These are phyloP conservation scores for Cyclotella choctawhatcheeana DNA, from an alignment of 108 stramenopile species.

Conservation along the genomic window DNA sequence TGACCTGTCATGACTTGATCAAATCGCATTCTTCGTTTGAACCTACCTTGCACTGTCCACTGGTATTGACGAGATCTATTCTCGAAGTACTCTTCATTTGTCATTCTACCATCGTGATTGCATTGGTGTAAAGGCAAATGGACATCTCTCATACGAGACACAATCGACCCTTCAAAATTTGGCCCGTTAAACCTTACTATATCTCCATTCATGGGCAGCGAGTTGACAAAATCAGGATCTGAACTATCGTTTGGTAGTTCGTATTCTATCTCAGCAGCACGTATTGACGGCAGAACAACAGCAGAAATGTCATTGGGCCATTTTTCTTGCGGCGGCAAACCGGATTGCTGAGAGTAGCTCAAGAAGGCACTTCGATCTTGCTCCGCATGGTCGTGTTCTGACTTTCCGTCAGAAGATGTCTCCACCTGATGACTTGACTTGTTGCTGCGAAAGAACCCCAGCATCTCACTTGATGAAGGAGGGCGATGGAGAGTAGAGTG, in stretches of 20 bases:
- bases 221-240: neutral
- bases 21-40: slow-evolving; percentile 38
- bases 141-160: slow-evolving; percentile 45
- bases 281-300: slow-evolving; percentile 25
- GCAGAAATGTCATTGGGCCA: slow-evolving; percentile 26
- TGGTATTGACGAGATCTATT: slow-evolving; percentile 45
- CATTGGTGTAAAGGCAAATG: neutral
- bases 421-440: slow-evolving; percentile 15
- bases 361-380: slow-evolving; percentile 19
- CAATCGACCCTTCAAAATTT: slow-evolving; percentile 39
- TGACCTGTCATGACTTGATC: slow-evolving; percentile 56
- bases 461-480: no score
- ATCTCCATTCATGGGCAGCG: slow-evolving; percentile 39
- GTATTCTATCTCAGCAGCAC: slow-evolving; percentile 17
- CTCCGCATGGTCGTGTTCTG: slow-evolving; percentile 1
- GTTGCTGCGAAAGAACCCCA: no score
- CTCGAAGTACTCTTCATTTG: slow-evolving; percentile 37
- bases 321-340: slow-evolving; percentile 25
- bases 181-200: slow-evolving; percentile 21
- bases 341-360: slow-evolving; percentile 34
- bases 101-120: slow-evolving; percentile 11
- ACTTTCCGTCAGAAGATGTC: neutral
- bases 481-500: no score
- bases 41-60: slow-evolving; percentile 53
- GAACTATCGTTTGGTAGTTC: slow-evolving; percentile 4